Conservation (phyloP, 140 eudicot species). For the Ambrosia hybrid region DNA sequence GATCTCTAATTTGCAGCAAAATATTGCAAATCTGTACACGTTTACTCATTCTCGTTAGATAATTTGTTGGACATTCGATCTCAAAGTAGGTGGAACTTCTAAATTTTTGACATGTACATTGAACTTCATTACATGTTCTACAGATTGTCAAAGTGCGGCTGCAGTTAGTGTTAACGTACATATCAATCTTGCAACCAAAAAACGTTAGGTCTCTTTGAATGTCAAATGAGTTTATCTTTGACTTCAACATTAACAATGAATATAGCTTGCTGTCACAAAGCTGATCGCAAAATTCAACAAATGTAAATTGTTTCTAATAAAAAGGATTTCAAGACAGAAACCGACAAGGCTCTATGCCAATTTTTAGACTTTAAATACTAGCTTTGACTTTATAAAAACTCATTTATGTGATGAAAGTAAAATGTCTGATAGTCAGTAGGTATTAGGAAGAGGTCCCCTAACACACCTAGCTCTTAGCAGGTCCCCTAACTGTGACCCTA, state of each 20-base stretch:
- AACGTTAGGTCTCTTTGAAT: neutral
- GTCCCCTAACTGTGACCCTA: no score
- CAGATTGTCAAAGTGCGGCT: neutral
- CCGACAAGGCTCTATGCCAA: neutral
- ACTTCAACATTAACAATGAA: neutral
- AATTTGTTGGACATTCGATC: no score
- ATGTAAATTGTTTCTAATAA: neutral
- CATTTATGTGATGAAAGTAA: neutral
- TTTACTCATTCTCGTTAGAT: conserved; percentile 20
- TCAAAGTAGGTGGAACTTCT: no score
- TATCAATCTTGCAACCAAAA: neutral
- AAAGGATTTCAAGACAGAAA: neutral
- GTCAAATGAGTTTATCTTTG: neutral
- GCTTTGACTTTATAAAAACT: neutral
- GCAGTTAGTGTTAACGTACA: neutral
- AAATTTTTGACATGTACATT: no score
- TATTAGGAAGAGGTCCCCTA: no score
- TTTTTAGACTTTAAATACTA: neutral
- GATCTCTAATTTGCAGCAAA: neutral
- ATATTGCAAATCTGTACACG: neutral
- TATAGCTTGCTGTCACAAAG: neutral
- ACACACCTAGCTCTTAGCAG: no score
- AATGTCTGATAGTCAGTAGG: no score
- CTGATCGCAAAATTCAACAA: neutral
- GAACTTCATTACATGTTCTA: neutral